Evolutionary conservation across 176 grass and related monocot species (phyloP), one percentile per base, ranked within the genome.

Genomic region (Puccinellia tenuiflora): DNA sequence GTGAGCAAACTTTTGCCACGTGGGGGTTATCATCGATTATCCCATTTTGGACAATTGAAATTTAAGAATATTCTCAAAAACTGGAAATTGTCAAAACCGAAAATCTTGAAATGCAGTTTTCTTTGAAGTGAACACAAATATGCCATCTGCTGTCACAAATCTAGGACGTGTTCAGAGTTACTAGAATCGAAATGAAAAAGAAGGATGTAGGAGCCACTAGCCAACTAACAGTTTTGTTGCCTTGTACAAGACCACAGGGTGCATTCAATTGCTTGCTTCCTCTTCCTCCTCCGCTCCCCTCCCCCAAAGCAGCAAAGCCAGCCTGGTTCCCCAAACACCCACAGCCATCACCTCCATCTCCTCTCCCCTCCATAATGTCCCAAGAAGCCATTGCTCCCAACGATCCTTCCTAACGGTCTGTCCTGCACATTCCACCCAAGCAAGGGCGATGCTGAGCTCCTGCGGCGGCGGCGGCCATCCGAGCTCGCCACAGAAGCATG

Each of bases 241-340:
- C 42, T 78, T 78, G 80, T 78, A 31, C 73, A 76, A 6, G 26
- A 78, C 18, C 29, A 16, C 26, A 3, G 80, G 5, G 42, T 5
- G 40, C 73, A 83, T 88, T 83, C 40, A 83, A 72, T 88, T 33
- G 7, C 30, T 52, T 30, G 31, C 65, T 72, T 78, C 33, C 40
- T 30, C 80, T 54, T 35, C 37, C 57, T 18, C 17, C 37, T 5
- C 55, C 55, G 55, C 55, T 28, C 31, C 6, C 5, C 51, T 82
- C 39, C 10, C 62, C 86, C 22, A 61, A 70, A 88, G 42, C 65
- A 64, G 43, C 54, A 72, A 39, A 62, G 54, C 75, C 66, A 79
- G 62, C 63, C 64, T 88, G 46, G 25, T 79, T 79, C 40, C 81
- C 68, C 57, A 22, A 64, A 25, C 56, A 48, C 81, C 81, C 68